These are phyloP conservation scores for Annulohypoxylon stygium DNA, from an alignment of 495 filamentous ascomycete species.

Conservation along the genomic window DNA sequence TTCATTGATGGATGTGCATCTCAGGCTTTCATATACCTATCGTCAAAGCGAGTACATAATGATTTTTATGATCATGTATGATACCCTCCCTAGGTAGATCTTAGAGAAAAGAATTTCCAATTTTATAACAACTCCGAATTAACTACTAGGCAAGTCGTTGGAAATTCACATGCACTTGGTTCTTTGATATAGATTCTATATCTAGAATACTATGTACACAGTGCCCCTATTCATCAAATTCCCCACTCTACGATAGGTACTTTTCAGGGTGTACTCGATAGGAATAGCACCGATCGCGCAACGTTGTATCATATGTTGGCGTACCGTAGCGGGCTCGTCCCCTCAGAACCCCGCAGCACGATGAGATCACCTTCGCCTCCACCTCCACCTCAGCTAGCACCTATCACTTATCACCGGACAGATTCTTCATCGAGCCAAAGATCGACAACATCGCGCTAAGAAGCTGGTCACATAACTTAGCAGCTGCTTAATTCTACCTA, in stretches of 20 bases:
- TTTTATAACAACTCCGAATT: background rate
- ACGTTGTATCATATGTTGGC: conserved; percentile 22
- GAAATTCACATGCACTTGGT: background rate
- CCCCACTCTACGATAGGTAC: conserved; percentile 21
- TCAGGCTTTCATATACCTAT: background rate
- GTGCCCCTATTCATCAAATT: conserved; percentile 15
- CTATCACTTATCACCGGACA: conserved; percentile 24
- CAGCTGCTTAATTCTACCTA: conserved; percentile 8
- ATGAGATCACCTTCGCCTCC: conserved; percentile 39
- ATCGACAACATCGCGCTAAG: conserved; percentile 22
- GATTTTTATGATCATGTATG: conserved; percentile 14
- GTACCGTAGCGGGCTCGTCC: background rate
- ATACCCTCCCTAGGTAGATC: conserved; percentile 6
- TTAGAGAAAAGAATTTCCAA: background rate
- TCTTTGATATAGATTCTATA: background rate
- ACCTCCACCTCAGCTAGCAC: background rate
- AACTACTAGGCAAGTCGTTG: too few species aligned
- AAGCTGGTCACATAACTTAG: conserved; percentile 26
- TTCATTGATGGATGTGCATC: background rate
- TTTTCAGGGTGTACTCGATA: background rate
- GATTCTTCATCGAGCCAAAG: conserved; percentile 12
- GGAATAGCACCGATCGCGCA: conserved; percentile 28
- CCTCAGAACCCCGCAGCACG: conserved; percentile 29
- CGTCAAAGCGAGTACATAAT: background rate
- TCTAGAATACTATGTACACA: background rate